Conservation (phyloP, 1,284 basidiomycete species). For the Cryptococcus hybrid region DNA sequence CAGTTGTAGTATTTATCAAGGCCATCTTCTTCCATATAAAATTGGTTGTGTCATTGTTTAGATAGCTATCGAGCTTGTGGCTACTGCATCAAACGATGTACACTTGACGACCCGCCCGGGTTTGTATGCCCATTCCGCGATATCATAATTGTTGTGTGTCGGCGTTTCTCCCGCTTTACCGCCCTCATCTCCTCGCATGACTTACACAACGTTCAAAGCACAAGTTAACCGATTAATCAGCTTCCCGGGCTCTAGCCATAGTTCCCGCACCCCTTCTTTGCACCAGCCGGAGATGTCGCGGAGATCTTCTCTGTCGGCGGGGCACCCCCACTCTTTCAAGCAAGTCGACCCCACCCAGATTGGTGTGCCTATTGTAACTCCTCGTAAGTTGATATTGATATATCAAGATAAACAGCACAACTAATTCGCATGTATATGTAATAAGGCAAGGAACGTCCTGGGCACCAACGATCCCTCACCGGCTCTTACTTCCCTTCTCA, state of each 20-base stretch:
- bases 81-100: too few relatives aligned
- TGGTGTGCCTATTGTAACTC: slow-evolving; percentile 42
- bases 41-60: too few relatives aligned
- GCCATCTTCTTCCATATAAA: too few relatives aligned
- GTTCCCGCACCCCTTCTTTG: slow-evolving; percentile 34
- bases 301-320: slow-evolving; percentile 39
- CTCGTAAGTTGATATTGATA: slow-evolving; percentile 13
- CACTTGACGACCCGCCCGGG: too few relatives aligned
- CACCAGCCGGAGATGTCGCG: slow-evolving; percentile 45
- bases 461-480: slow-evolving; percentile 44
- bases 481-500: slow-evolving; percentile 48
- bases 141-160: too few relatives aligned
- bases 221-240: too few relatives aligned
- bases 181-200: too few relatives aligned
- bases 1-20: too few relatives aligned
- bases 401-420: not conserved
- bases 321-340: slow-evolving; percentile 19
- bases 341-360: slow-evolving; percentile 40
- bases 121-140: too few relatives aligned
- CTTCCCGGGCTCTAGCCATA: slow-evolving; percentile 4
- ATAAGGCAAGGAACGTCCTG: slow-evolving; percentile 33
- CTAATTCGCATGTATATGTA: not conserved
- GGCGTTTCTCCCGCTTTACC: too few relatives aligned
- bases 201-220: too few relatives aligned
- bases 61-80: too few relatives aligned